Conservation (phyloP, 1,284 basidiomycete genomes). For the Ceratobasidium sp. region DNA sequence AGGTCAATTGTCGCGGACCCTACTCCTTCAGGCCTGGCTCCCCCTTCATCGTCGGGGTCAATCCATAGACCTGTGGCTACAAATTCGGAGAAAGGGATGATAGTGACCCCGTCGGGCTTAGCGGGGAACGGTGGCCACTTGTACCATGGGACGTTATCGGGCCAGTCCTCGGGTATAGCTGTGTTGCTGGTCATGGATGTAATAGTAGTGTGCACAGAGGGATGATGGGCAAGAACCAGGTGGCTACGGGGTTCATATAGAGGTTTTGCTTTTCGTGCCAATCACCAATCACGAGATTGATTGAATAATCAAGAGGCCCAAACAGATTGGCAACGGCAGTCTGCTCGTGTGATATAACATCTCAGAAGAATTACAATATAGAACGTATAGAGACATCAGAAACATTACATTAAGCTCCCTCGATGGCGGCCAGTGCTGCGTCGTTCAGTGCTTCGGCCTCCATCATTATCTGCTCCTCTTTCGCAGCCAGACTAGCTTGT, state of each 20-base stretch:
- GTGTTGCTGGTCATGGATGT: constrained; percentile 5
- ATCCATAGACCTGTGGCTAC: constrained; percentile 35
- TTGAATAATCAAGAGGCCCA: neutral
- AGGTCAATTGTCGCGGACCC: constrained; percentile 22
- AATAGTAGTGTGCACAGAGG: neutral
- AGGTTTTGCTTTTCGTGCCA: neutral
- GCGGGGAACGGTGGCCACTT: constrained; percentile 35
- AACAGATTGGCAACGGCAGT: neutral
- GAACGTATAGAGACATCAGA: neutral
- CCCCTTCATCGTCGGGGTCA: constrained; percentile 22
- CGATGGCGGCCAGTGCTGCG: constrained; percentile 42
- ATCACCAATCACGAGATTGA: neutral
- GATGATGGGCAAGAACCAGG: constrained; percentile 11
- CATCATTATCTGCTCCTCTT: constrained; percentile 79
- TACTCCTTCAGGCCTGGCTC: constrained; percentile 2
- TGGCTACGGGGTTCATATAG: constrained; percentile 36
- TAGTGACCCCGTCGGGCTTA: constrained; percentile 23
- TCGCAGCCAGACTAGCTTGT: constrained; percentile 62
- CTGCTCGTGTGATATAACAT: neutral
- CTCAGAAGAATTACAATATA: constrained; percentile 5
- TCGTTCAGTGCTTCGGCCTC: constrained; percentile 85
- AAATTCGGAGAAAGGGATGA: constrained; percentile 35
- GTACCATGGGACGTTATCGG: constrained; percentile 16
- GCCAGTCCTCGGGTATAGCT: constrained; percentile 1
- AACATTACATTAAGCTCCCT: constrained; percentile 15